Evolutionary conservation across 2,329 filamentous ascomycete species (phyloP), one percentile per base, ranked within the genome.

Genomic region (Sarocladium strictum): DNA sequence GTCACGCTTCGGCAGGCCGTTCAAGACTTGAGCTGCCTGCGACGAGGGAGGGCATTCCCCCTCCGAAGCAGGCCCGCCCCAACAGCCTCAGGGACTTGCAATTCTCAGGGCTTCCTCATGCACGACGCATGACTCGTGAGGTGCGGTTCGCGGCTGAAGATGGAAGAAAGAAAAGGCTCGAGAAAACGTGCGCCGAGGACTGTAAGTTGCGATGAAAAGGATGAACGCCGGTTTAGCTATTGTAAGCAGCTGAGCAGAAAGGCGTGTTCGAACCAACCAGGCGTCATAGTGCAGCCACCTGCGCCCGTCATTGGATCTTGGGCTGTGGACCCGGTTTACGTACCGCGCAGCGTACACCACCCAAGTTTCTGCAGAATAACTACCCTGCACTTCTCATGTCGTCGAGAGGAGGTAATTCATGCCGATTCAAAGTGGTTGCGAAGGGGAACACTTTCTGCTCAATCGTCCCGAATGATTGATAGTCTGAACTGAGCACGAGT

Each of bases 271-370:
- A 32, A 19, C 56, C 53, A 57, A 57, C 50, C 56, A 53, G 33
- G 43, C 53, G 56, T 55, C 56, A 57, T 55, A 51, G 54, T 57
- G 56, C 56, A 55, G 38, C 49, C 50, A 54, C 54, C 45, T 41
- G 41, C 14, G 33, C 33, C 45, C 50, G 35, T 38, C 55, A 57
- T 57, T 57, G 55, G 55, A 38, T 53, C 32, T 21, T 33, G 27
- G n/a, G 27, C 12, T 51, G 27, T 51, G 26, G 47, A 27, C 12
- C 29, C 27, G 21, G 12, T 27, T 49, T 49, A 23, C 26, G 43
- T 49, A 49, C 43, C 40, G 4, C 17, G 37, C 9, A 7, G 14
- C 17, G 6, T 19, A n/a, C n/a, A n/a, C 37, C 5, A 40, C 15
- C 6, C 37, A 7, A 5, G 9, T n/a, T 7, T 19, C 17, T 40